A percentile compares a stretch with the other conserved stretches of the same genome.
phyloP scores from a whole-genome alignment of 345 rosid species.

The Salix arbutifolia region DNA sequence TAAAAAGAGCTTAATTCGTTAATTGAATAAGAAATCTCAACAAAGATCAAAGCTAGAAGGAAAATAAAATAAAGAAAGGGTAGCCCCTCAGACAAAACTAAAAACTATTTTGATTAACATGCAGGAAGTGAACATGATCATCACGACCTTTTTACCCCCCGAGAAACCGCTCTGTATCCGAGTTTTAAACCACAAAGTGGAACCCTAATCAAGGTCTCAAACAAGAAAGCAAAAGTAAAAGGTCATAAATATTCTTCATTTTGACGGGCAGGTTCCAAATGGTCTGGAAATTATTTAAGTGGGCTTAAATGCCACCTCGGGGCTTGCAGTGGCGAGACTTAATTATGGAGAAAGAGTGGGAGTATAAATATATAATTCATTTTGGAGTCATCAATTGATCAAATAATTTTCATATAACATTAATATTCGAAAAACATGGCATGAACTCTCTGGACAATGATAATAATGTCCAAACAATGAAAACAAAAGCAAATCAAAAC shows the following conservation, averaged over 20 bases:
- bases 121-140: not conserved
- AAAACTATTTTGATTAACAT: too few species aligned
- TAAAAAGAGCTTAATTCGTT: not conserved
- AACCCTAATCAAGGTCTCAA: not conserved
- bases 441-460: not conserved
- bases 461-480: not conserved
- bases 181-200: too few species aligned
- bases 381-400: not conserved
- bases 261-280: not conserved
- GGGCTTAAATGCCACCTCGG: not conserved
- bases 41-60: not conserved
- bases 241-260: not conserved
- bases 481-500: not conserved
- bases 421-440: not conserved
- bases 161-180: too few species aligned
- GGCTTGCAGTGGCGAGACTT: not conserved
- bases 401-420: not conserved
- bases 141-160: too few species aligned
- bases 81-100: not conserved
- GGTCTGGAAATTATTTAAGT: not conserved
- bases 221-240: not conserved
- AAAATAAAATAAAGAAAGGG: not conserved
- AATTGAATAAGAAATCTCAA: not conserved
- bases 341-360: too few species aligned
- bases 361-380: too few species aligned